phyloP scores from a whole-genome alignment of 2,329 filamentous ascomycete species.

The Pseudogymnoascus sp. region DNA sequence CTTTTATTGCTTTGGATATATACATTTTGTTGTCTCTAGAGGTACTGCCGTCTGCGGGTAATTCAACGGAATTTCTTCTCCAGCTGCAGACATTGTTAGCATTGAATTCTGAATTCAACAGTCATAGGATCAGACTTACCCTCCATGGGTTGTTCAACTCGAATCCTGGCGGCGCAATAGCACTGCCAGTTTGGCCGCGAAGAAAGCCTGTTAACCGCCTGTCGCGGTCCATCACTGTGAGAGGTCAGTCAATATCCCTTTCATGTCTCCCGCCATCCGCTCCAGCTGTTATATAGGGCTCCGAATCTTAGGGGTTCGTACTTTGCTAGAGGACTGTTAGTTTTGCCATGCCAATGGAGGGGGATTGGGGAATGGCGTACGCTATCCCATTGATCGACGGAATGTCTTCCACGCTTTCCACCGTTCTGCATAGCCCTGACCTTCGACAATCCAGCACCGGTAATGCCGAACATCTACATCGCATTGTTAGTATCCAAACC shows the following conservation, averaged over 20 bases:
- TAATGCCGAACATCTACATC: constrained; percentile 34
- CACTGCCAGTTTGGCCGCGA: constrained; percentile 33
- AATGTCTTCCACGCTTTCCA: constrained; percentile 33
- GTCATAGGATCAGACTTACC: constrained; percentile 24
- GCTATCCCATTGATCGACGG: constrained; percentile 35
- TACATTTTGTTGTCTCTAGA: constrained; percentile 8
- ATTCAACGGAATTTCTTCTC: constrained; percentile 10
- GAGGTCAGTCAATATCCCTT: background rate
- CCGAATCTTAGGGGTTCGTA: constrained; percentile 15
- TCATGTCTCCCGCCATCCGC: background rate
- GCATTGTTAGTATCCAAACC: constrained; percentile 15
- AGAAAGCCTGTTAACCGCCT: constrained; percentile 33
- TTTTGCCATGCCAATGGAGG: constrained; percentile 12
- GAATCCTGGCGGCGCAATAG: constrained; percentile 32
- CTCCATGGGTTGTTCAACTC: constrained; percentile 37
- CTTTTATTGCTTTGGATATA: constrained; percentile 1
- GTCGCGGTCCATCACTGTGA: constrained; percentile 36
- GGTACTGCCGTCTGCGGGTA: background rate
- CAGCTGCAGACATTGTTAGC: constrained; percentile 7
- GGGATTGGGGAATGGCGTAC: constrained; percentile 22
- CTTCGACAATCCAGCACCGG: constrained; percentile 33
- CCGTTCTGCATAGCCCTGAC: constrained; percentile 34
- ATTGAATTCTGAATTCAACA: background rate
- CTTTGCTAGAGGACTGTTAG: constrained; percentile 30
- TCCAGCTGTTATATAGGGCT: constrained; percentile 14